A percentile compares a stretch with the other conserved stretches of the same genome.
These are phyloP conservation scores for Medicago lupulina DNA, from an alignment of 306 rosid genomes.

Conservation along the genomic window DNA sequence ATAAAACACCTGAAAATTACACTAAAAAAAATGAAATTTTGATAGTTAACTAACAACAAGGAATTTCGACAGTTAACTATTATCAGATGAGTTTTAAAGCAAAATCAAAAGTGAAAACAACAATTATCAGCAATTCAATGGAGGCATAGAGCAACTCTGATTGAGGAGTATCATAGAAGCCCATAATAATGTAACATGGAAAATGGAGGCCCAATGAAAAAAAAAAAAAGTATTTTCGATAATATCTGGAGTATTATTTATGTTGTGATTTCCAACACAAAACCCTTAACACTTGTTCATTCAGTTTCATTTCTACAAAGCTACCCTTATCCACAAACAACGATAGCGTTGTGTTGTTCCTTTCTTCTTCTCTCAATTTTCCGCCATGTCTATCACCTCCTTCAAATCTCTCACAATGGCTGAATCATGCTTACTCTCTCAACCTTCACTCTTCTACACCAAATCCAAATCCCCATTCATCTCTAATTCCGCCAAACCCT, in stretches of 20 bases:
- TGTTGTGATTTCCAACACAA: background rate
- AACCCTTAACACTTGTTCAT: slow-evolving; percentile 19
- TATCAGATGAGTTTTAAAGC: too few species aligned
- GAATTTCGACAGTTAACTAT: too few species aligned
- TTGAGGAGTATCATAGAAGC: too few species aligned
- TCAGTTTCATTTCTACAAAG: background rate
- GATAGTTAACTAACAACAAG: too few species aligned
- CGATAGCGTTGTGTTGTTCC: slow-evolving; percentile 23
- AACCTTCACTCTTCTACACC: slow-evolving; percentile 55
- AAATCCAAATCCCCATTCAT: slow-evolving; percentile 52
- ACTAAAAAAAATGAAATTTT: too few species aligned
- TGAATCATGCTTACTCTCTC: slow-evolving; percentile 61
- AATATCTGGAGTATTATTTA: background rate
- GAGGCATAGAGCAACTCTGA: too few species aligned
- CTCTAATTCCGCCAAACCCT: slow-evolving; percentile 52
- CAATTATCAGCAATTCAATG: too few species aligned
- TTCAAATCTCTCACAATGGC: slow-evolving; percentile 64
- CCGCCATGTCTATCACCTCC: slow-evolving; percentile 53
- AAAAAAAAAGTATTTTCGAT: background rate
- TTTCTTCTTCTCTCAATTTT: slow-evolving; percentile 26
- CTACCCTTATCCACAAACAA: slow-evolving; percentile 51
- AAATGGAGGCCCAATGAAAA: background rate
- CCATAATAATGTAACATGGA: too few species aligned
- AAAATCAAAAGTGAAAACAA: too few species aligned
- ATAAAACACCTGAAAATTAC: too few species aligned